phyloP scores from a whole-genome alignment of 176 grass and related monocot species.

The Poa pratensis region DNA sequence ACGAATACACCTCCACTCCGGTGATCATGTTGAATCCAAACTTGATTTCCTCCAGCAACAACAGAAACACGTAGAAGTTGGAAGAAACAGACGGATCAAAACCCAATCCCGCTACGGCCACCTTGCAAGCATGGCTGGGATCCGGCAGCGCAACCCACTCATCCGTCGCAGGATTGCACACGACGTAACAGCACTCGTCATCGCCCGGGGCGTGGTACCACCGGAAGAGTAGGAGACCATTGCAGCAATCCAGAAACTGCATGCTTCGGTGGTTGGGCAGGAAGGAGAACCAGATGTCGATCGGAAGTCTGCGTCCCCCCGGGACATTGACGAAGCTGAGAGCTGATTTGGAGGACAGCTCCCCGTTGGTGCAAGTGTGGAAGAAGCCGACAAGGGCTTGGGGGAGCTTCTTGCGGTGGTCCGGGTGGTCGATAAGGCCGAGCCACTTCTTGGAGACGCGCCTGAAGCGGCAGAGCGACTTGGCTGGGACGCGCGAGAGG shows the following conservation, averaged over 20 bases:
- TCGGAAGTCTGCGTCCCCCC: neutral
- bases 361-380: neutral
- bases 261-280: neutral
- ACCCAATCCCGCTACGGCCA: neutral
- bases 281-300: neutral
- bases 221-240: neutral
- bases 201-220: fast-evolving
- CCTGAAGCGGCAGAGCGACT: neutral
- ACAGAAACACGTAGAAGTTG: neutral
- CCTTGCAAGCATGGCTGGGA: neutral
- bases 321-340: neutral
- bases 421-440: neutral
- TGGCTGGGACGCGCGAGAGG: neutral
- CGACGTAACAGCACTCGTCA: neutral
- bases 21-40: no score
- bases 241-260: neutral
- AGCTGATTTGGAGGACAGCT: neutral
- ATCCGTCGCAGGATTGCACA: neutral
- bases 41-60: neutral
- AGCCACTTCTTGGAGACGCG: neutral
- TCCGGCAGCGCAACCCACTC: neutral
- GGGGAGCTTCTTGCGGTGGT: neutral
- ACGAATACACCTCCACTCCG: neutral
- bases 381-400: neutral
- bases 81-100: neutral